Percentiles rank a stretch among this genome's conserved stretches.
These are phyloP conservation scores for Tuber magnatum DNA, from an alignment of 495 filamentous ascomycete genomes.

Conservation along the genomic window DNA sequence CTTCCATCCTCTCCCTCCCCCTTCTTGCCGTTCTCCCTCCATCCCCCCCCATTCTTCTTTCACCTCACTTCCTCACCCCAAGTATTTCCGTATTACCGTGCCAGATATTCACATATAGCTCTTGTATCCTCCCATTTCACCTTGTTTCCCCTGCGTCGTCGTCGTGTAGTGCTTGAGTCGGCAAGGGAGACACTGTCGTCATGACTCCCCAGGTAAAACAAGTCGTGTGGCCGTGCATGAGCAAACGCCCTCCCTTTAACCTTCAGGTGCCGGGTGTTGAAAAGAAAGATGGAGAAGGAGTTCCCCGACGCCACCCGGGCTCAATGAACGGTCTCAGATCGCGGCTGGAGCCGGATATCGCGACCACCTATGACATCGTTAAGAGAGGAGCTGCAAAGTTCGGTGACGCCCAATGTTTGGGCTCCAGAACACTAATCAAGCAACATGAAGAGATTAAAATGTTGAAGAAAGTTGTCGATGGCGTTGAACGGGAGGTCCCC, in stretches of 20 bases:
- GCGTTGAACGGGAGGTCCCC: slow-evolving; percentile 77
- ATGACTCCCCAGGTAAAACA: slow-evolving; percentile 49
- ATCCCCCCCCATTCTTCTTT: neutral
- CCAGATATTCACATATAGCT: neutral
- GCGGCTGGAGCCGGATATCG: slow-evolving; percentile 59
- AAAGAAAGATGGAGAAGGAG: slow-evolving; percentile 77
- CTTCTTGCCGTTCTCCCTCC: neutral
- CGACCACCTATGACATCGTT: slow-evolving; percentile 80
- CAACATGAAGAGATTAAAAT: slow-evolving; percentile 91
- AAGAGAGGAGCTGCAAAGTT: slow-evolving; percentile 67
- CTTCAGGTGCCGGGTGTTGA: slow-evolving; percentile 70
- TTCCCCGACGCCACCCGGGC: slow-evolving; percentile 68
- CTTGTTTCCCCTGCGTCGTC: neutral
- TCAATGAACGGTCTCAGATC: slow-evolving; percentile 63
- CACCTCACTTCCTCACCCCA: neutral
- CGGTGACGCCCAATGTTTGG: slow-evolving; percentile 82
- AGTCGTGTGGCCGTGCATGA: slow-evolving; percentile 58
- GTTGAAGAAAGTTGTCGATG: slow-evolving; percentile 93
- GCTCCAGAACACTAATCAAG: slow-evolving; percentile 69
- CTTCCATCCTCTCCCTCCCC: neutral
- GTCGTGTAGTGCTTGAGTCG: neutral
- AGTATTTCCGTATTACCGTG: neutral
- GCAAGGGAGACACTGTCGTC: slow-evolving; percentile 15
- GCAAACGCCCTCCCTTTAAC: slow-evolving; percentile 60
- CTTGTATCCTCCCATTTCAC: neutral